Evolutionary conservation across 805 yeast species (phyloP), one percentile per base, ranked within the genome.

Genomic region (Wickerhamiella azyma): DNA sequence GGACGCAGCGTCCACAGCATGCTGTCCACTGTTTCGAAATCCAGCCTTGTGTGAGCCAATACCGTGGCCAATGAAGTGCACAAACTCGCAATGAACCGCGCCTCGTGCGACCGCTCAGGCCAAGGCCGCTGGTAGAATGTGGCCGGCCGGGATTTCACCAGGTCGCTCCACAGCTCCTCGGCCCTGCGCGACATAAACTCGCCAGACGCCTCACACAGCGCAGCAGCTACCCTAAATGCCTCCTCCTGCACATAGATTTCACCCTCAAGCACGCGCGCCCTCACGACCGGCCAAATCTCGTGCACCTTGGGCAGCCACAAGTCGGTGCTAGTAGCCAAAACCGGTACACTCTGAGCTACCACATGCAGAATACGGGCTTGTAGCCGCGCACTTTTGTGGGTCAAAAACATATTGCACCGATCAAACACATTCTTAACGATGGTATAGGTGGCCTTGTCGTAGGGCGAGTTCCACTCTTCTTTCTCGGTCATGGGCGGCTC

Each of bases 391-490:
- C 94, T 79, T 1, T 75, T 73, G 54, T 83, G 92, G 2, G 84
- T 76, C 32, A 85, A 62, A 26, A 75, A 67, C 48, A 84, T 66
- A 45, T 83, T 81, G 6, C 89, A 80, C 58, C 85, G 84, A 5
- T 68, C 71, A 45, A 77, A 67, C 3, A 89, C 76, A 46, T 75
- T 74, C 38, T 77, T 74, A 1, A 83, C 62, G 2, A 79, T 64
- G 35, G 62, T 59, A 59, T 84, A 89, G 0, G 81, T 64, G 2
- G 69, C 63, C 36, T 71, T 65, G 0, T 94, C 82, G 0, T 88
- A 65, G 0, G 79, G 77, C 0, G 89, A 79, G 0, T 57, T 53
- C 96, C 96, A 86, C 28, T 67, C 66, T 2, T 55, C 53, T 1
- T 49, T 52, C 8, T 53, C 64, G 13, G 52, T 55, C n/a, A 64